phyloP scores from a whole-genome alignment of 305 asterid species.

The Petunia hybrid region DNA sequence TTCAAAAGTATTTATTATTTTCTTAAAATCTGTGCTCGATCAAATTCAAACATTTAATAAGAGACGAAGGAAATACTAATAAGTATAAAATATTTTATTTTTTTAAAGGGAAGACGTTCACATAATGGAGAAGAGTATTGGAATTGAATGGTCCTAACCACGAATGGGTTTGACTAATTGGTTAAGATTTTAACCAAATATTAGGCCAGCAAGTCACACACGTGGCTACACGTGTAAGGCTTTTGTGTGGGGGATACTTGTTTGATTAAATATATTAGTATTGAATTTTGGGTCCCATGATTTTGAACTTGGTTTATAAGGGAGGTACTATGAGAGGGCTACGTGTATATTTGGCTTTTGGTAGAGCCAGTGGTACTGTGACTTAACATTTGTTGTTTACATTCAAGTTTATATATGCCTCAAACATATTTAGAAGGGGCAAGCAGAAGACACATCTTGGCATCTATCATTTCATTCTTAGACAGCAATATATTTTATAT shows the following conservation, averaged over 20 bases:
- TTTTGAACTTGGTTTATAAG: neutral
- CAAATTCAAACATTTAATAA: too few species aligned
- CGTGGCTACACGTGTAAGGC: constrained; percentile 38
- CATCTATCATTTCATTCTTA: neutral
- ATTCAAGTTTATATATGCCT: neutral
- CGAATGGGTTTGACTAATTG: neutral
- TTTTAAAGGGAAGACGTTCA: too few species aligned
- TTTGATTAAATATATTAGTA: neutral
- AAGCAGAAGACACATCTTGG: neutral
- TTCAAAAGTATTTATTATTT: too few species aligned
- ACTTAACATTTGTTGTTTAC: neutral
- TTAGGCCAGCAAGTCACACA: constrained; percentile 8
- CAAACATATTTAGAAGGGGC: neutral
- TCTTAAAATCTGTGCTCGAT: too few species aligned
- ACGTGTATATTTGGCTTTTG: constrained; percentile 13
- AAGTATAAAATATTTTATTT: too few species aligned
- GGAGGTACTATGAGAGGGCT: neutral
- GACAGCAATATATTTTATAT: too few species aligned
- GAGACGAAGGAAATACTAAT: too few species aligned
- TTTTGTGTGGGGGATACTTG: neutral
- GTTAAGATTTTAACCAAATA: constrained; percentile 22
- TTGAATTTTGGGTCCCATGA: neutral
- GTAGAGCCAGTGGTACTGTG: too few species aligned
- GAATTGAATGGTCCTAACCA: neutral
- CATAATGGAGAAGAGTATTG: too few species aligned